Base-by-base conservation (phyloP, 345 rosid genomes). In the Eucalyptus tenuipes region DNA sequence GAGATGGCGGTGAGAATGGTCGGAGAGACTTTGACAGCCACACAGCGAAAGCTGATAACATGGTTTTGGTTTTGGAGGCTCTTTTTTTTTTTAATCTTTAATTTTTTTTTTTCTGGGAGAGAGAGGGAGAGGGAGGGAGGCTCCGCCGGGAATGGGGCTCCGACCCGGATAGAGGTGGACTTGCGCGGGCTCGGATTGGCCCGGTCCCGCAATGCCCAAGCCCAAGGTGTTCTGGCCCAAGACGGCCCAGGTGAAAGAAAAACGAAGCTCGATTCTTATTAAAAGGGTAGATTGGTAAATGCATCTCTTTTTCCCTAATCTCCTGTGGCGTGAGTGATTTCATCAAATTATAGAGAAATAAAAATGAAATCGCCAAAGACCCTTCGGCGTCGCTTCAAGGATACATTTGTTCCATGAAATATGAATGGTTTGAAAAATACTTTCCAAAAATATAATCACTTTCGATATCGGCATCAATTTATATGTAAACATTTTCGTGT, bases 331-430 rank as follows among this genome's bases (percentile, higher is more conserved):
- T 71, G 22, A 15, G 44, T 9, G 4, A 33, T 33, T 71, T 33
- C 24, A 20, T 40, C 47, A 75, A 40, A 75, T 40, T 2, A 10
- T 52, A 52, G 57, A 52, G 57, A 52, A 18, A 52, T 52, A 52
- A 52, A 52, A 52, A 52, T 52, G 57, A 52, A 14, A 18, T 17
- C 20, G 1, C 24, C 47, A 37, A 75, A 11, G 47, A 75, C 15
- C 82, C 14, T 10, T 18, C 2, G 4, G 5, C 5, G 7, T 37
- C 29, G 7, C 27, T 75, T 18, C 11, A 37, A 37, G 8, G 14
- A 10, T 22, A 75, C 82, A 6, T 40, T 37, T 20, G 7, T 11
- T 75, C 42, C 0, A 0, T 4, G 0, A 3, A 6, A 75, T 11
- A 20, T 11, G 13, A 75, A 11, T 40, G 44, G 6, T 33, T 33